These are phyloP conservation scores for Paramecium bursaria DNA, from an alignment of 73 alveolate species.

Conservation along the genomic window DNA sequence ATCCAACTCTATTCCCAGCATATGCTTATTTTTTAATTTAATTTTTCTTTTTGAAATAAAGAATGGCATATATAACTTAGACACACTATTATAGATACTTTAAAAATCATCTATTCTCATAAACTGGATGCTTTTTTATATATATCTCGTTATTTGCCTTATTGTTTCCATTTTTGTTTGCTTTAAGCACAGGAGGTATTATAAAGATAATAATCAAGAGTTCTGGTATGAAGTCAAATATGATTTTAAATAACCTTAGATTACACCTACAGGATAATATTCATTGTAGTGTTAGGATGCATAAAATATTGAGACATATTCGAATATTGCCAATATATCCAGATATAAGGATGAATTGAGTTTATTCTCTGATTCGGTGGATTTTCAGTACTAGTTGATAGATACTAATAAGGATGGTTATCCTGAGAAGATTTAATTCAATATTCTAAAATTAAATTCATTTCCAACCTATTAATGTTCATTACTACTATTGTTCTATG, in stretches of 20 bases:
- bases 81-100: conserved; percentile 5
- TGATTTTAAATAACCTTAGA: conserved; percentile 15
- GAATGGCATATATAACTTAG: conserved; percentile 39
- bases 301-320: conserved; percentile 1
- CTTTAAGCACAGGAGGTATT: conserved; percentile 56
- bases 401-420: conserved; percentile 42
- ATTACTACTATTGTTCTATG: conserved; percentile 2
- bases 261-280: conserved; percentile 7
- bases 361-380: too few species aligned
- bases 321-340: background rate
- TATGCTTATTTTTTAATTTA: too few species aligned
- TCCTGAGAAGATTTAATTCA: conserved; percentile 3
- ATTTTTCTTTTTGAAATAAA: too few species aligned
- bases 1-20: too few species aligned
- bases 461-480: background rate
- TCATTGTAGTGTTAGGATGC: conserved; percentile 6
- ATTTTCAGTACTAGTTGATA: background rate
- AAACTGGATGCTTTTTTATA: conserved; percentile 41
- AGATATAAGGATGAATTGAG: too few species aligned
- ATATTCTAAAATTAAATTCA: background rate
- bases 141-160: conserved; percentile 17
- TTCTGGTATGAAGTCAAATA: conserved; percentile 22
- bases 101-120: conserved; percentile 35
- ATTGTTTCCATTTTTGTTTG: conserved; percentile 44
- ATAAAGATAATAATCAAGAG: background rate